phyloP scores from a whole-genome alignment of 179 eudicot species.

The Gypsophila paniculata region DNA sequence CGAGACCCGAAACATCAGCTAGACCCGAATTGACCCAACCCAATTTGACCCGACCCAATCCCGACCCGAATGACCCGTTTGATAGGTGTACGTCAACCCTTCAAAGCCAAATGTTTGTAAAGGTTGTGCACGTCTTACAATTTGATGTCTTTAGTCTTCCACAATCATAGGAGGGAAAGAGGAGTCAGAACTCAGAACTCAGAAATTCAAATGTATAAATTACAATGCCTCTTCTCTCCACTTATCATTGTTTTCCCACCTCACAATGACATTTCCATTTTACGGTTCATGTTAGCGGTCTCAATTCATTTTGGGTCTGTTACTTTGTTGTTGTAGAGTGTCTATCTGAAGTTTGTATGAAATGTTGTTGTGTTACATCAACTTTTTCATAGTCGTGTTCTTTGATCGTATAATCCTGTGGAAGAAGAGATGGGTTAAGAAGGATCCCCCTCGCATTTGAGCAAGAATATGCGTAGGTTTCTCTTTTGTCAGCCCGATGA shows the following conservation, averaged over 20 bases:
- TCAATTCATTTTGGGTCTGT: no score
- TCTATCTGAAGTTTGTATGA: neutral
- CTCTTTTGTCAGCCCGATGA: no score
- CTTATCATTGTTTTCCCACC: no score
- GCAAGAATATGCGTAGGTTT: no score
- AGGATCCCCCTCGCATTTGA: no score
- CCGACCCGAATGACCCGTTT: no score
- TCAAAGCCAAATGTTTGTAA: slow-evolving; percentile 4
- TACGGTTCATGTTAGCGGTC: no score
- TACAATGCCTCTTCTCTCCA: neutral
- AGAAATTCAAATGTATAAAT: neutral
- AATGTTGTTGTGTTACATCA: neutral
- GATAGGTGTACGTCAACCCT: neutral
- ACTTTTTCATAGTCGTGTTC: neutral
- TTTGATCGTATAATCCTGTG: neutral
- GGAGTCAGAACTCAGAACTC: neutral
- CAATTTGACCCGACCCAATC: no score
- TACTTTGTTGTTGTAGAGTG: neutral
- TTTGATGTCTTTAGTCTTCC: neutral
- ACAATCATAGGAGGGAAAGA: neutral
- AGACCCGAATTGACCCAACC: no score
- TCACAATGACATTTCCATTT: neutral
- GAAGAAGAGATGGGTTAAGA: neutral
- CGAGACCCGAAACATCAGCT: no score
- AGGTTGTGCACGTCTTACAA: neutral